Percentiles rank a stretch among this genome's conserved stretches.
Conservation (phyloP, 441 rosid species). For the Erodium moschatum region DNA sequence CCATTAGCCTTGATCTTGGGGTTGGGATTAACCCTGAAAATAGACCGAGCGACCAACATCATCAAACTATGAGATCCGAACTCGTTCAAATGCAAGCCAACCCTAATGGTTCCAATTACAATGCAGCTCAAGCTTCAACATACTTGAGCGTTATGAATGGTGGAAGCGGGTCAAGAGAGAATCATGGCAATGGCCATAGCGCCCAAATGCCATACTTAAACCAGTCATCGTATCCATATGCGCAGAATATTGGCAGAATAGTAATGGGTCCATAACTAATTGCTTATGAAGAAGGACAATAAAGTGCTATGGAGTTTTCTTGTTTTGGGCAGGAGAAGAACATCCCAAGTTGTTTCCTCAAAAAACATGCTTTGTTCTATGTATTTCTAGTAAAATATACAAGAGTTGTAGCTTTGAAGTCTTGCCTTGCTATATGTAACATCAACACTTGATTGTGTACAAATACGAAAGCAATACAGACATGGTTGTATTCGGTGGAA, state of each 20-base stretch:
- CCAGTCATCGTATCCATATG: slow-evolving; percentile 51
- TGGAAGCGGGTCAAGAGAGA: slow-evolving; percentile 43
- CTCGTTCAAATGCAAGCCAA: slow-evolving; percentile 29
- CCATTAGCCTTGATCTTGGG: slow-evolving; percentile 84
- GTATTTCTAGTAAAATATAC: slow-evolving; percentile 2
- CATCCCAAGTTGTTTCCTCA: slow-evolving; percentile 10
- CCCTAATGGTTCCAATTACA: slow-evolving; percentile 41
- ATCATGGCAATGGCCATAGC: slow-evolving; percentile 26
- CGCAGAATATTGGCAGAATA: slow-evolving; percentile 64
- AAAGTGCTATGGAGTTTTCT: slow-evolving; percentile 18
- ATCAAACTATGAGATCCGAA: slow-evolving; percentile 28
- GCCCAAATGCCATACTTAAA: slow-evolving; percentile 35
- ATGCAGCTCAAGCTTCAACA: slow-evolving; percentile 37
- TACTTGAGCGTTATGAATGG: slow-evolving; percentile 47
- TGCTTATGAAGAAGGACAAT: slow-evolving; percentile 17
- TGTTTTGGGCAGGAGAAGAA: slow-evolving; percentile 19
- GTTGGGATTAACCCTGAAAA: slow-evolving; percentile 69
- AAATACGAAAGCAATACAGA: slow-evolving; percentile 27
- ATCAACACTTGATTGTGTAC: slow-evolving; percentile 26
- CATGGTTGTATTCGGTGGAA: slow-evolving; percentile 9
- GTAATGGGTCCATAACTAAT: slow-evolving; percentile 54
- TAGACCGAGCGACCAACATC: slow-evolving; percentile 27
- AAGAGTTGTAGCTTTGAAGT: background rate
- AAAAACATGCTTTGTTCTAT: slow-evolving; percentile 20
- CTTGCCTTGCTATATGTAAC: slow-evolving; percentile 11